phyloP scores from a whole-genome alignment of 331 rosid genomes.

The Dryas integrifolia region DNA sequence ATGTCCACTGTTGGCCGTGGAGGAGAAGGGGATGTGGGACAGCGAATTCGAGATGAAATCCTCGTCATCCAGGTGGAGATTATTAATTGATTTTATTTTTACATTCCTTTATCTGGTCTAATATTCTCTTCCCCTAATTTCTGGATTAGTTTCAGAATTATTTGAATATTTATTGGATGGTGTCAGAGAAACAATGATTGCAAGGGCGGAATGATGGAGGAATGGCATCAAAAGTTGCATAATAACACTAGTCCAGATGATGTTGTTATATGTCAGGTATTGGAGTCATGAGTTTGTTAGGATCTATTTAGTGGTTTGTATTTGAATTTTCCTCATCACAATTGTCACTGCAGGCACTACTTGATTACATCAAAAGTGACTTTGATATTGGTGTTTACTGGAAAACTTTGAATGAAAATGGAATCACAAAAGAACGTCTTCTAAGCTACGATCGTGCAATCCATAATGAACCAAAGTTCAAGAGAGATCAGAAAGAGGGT shows the following conservation, averaged over 20 bases:
- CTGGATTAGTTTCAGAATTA: constrained; percentile 19
- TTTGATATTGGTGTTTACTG: constrained; percentile 78
- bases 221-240: constrained; percentile 99
- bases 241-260: constrained; percentile 99
- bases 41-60: constrained; percentile 97
- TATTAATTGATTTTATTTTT: constrained; percentile 16
- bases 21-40: constrained; percentile 99
- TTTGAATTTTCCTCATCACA: constrained; percentile 22
- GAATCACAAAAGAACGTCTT: constrained; percentile 97
- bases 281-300: constrained; percentile 27
- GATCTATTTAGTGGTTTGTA: constrained; percentile 19
- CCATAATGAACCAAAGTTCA: constrained; percentile 80
- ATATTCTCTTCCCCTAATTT: constrained; percentile 19
- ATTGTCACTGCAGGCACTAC: constrained; percentile 65
- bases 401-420: constrained; percentile 86
- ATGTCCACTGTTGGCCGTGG: constrained; percentile 98
- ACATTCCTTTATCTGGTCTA: constrained; percentile 9
- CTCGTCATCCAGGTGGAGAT: constrained; percentile 77
- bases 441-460: constrained; percentile 93
- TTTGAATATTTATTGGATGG: constrained; percentile 24
- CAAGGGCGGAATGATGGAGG: constrained; percentile 96
- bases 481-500: constrained; percentile 73
- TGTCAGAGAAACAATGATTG: constrained; percentile 77
- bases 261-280: constrained; percentile 95
- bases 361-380: constrained; percentile 72